Percentiles rank a stretch among this genome's conserved stretches.
Conservation (phyloP, 495 filamentous ascomycete genomes). For the Neurospora intermedia region DNA sequence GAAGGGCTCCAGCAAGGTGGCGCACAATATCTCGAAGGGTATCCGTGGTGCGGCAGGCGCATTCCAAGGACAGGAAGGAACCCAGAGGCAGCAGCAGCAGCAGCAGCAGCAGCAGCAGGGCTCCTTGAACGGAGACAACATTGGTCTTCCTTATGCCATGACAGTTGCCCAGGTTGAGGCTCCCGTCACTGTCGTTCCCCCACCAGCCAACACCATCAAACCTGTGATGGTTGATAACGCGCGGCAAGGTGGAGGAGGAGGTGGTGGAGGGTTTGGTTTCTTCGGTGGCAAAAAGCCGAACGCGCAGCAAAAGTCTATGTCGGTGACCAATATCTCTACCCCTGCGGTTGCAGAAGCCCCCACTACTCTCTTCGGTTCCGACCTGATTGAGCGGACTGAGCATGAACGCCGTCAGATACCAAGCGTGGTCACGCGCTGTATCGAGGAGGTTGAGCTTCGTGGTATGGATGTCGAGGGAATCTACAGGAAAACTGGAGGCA, state of each 20-base stretch:
- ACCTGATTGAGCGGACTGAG: slow-evolving; percentile 75
- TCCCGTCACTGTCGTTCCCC: slow-evolving; percentile 22
- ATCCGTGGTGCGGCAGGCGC: slow-evolving; percentile 68
- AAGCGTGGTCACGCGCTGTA: slow-evolving; percentile 82
- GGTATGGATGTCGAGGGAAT: slow-evolving; percentile 98
- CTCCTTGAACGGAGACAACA: slow-evolving; percentile 38
- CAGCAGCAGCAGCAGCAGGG: slow-evolving; percentile 33
- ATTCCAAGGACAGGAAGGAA: slow-evolving; percentile 33
- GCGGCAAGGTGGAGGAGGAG: slow-evolving; percentile 35
- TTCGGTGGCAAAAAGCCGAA: slow-evolving; percentile 44
- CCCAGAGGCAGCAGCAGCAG: background rate
- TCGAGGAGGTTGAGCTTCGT: slow-evolving; percentile 92
- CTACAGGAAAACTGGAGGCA: slow-evolving; percentile 93
- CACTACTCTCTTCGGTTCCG: slow-evolving; percentile 75
- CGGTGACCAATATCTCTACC: slow-evolving; percentile 41
- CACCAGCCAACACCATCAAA: slow-evolving; percentile 7
- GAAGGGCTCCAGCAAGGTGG: slow-evolving; percentile 84
- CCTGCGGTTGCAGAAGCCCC: slow-evolving; percentile 45
- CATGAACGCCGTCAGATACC: slow-evolving; percentile 86
- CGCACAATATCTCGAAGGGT: slow-evolving; percentile 88
- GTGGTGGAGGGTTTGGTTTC: slow-evolving; percentile 49
- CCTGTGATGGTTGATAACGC: slow-evolving; percentile 36
- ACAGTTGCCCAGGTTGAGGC: slow-evolving; percentile 39
- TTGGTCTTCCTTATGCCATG: slow-evolving; percentile 53
- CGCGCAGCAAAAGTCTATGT: slow-evolving; percentile 36